Evolutionary conservation across 2,329 filamentous ascomycete genomes (phyloP).

Genomic region (Colletotrichum incanum): DNA sequence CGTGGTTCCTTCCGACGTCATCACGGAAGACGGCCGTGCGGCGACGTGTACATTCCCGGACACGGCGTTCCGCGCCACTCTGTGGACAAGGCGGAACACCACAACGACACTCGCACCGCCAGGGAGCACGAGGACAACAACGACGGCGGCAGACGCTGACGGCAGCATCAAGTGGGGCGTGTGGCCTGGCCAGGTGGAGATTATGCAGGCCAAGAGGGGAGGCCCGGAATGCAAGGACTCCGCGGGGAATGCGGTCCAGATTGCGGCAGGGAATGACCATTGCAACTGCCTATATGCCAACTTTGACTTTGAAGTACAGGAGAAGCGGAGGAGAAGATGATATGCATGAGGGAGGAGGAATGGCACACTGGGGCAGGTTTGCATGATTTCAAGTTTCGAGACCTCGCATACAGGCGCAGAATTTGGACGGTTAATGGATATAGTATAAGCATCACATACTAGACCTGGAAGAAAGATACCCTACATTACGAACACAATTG

Average conservation of each 20-base stretch:
- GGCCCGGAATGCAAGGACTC: conserved; percentile 69
- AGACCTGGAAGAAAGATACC: conserved; percentile 17
- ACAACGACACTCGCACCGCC: conserved; percentile 16
- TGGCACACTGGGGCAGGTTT: neutral
- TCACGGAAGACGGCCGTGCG: conserved; percentile 60
- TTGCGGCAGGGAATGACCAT: conserved; percentile 54
- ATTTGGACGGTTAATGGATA: neutral
- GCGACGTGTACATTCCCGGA: conserved; percentile 72
- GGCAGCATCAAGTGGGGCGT: conserved; percentile 51
- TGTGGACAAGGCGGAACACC: conserved; percentile 69
- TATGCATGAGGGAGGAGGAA: neutral
- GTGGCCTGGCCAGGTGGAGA: conserved; percentile 73
- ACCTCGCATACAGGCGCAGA: neutral
- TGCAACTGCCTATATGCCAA: conserved; percentile 60
- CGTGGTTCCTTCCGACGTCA: conserved; percentile 63
- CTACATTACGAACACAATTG: neutral
- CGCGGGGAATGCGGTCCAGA: conserved; percentile 54
- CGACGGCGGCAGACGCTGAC: conserved; percentile 43
- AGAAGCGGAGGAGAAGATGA: conserved; percentile 5
- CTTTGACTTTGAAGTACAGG: conserved; percentile 45
- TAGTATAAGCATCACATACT: neutral
- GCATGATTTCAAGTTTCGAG: neutral
- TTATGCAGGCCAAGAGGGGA: conserved; percentile 66
- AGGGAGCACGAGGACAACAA: conserved; percentile 29
- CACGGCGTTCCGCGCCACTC: conserved; percentile 69